Evolutionary conservation across 1,284 basidiomycete species (phyloP).

Genomic region (Sphagnurus paluster): DNA sequence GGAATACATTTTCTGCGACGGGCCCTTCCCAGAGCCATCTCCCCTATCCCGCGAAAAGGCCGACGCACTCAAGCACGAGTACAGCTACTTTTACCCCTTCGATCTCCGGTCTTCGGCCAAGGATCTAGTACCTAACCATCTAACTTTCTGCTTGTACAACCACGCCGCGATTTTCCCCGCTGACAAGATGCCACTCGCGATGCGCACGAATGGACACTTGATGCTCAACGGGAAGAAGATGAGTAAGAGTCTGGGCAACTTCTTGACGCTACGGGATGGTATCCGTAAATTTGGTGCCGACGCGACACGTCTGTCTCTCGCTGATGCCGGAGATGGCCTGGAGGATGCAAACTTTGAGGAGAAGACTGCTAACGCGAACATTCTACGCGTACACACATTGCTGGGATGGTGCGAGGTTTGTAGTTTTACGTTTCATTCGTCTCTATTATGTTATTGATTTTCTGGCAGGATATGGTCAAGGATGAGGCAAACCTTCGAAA

Average conservation of each 20-base stretch:
- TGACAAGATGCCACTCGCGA: constrained; percentile 89
- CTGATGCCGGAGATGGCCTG: constrained; percentile 96
- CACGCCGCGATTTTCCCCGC: constrained; percentile 95
- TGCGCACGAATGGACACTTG: constrained; percentile 96
- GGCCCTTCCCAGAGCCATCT: constrained; percentile 70
- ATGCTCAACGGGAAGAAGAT: constrained; percentile 99
- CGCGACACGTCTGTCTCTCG: constrained; percentile 89
- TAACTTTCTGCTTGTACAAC: constrained; percentile 94
- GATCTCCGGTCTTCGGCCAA: constrained; percentile 99
- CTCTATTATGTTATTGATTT: background rate
- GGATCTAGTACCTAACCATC: constrained; percentile 95
- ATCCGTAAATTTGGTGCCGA: constrained; percentile 91
- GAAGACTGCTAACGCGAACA: constrained; percentile 97
- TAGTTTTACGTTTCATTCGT: constrained; percentile 1
- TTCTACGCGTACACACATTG: constrained; percentile 91
- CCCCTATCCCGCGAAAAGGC: constrained; percentile 77
- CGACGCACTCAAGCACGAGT: constrained; percentile 87
- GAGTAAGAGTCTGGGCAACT: constrained; percentile 96
- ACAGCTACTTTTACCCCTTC: constrained; percentile 98
- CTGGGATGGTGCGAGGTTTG: constrained; percentile 89
- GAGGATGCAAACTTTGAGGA: constrained; percentile 99
- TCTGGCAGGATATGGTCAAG: constrained; percentile 69
- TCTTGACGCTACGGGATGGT: constrained; percentile 76
- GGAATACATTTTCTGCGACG: constrained; percentile 90
- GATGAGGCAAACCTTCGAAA: constrained; percentile 70